Base-by-base conservation (phyloP, 169 alveolate genomes). In the Ichthyophthirius multifiliis region DNA sequence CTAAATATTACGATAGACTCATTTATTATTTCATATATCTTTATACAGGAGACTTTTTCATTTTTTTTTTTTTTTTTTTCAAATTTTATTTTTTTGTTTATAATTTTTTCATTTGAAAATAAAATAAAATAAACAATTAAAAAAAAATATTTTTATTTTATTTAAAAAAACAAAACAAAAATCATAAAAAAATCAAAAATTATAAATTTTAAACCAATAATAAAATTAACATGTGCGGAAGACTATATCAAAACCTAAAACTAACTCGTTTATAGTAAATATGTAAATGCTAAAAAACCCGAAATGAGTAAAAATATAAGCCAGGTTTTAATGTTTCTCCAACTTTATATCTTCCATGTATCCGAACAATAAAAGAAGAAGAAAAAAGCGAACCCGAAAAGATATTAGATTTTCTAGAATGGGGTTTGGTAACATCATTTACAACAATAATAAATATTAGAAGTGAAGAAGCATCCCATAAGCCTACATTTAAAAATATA, bases 321-420 rank as follows among this genome's bases (percentile, higher is more conserved):
- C 65, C 84, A 16, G 43, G 74, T 5, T 78, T 43, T 44, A 78
- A 78, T 45, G 48, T 78, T 43, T 76, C 78, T 15, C 84, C 84
- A 30, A 78, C 84, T 32, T 41, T 64, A 64, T 78, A 78, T 78
- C 39, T 78, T n/a, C 84, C 84, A 3, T 74, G 78, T 3, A 78
- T 78, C 32, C 37, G 77, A 65, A 62, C 27, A 20, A 23, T 43
- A 20, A 4, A 3, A 43, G 15, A 74, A 74, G 55, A 43, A 74
- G 43, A 48, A 75, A 15, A 62, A 31, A 20, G 65, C 32, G 16
- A 46, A 46, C 35, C 65, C 15, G 47, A 76, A 37, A 76, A 76
- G 41, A 47, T 45, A 15, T 43, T 76, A 3, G 83, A 78, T 34
- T 78, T 78, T 35, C 15, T 78, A 30, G 43, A 78, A 63, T 78